These are phyloP conservation scores for Curvularia sp. DNA, from an alignment of 2,329 filamentous ascomycete genomes.

Conservation along the genomic window DNA sequence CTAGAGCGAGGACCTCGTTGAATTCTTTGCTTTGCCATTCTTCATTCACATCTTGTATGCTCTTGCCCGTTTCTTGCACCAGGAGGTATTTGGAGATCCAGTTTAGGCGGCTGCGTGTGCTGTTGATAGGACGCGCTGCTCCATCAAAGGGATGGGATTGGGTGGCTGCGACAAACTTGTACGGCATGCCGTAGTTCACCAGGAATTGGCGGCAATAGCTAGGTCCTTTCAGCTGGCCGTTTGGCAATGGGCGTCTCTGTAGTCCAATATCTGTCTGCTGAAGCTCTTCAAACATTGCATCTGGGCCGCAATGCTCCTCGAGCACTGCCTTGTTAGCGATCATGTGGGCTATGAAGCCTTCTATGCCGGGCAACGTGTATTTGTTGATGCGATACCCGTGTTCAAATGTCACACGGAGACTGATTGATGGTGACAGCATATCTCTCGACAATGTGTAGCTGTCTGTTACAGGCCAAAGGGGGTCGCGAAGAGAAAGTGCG, in stretches of 20 bases:
- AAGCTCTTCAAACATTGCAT: constrained; percentile 65
- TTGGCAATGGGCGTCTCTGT: constrained; percentile 22
- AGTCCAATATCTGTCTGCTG: constrained; percentile 53
- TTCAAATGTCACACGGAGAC: constrained; percentile 42
- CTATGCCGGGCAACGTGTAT: constrained; percentile 58
- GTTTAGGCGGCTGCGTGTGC: constrained; percentile 61
- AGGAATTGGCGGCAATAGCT: constrained; percentile 61
- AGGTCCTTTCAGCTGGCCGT: constrained; percentile 50
- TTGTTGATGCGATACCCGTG: constrained; percentile 54
- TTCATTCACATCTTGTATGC: constrained; percentile 12
- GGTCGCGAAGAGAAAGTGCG: constrained; percentile 41
- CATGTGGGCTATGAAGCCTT: constrained; percentile 62
- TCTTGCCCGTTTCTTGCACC: constrained; percentile 26
- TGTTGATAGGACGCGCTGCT: constrained; percentile 55
- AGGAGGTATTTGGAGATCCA: constrained; percentile 62
- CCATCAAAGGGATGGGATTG: constrained; percentile 33
- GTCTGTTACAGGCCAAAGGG: constrained; percentile 46
- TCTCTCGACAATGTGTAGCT: constrained; percentile 44
- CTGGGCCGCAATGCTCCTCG: constrained; percentile 60
- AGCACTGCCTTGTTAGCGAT: constrained; percentile 64
- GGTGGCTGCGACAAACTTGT: constrained; percentile 69
- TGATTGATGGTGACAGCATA: constrained; percentile 42
- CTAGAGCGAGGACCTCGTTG: constrained; percentile 69
- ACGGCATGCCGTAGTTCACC: constrained; percentile 68
- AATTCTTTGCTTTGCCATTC: constrained; percentile 54